Base-by-base conservation (phyloP, 768 basidiomycete species). In the Lactarius vividus region DNA sequence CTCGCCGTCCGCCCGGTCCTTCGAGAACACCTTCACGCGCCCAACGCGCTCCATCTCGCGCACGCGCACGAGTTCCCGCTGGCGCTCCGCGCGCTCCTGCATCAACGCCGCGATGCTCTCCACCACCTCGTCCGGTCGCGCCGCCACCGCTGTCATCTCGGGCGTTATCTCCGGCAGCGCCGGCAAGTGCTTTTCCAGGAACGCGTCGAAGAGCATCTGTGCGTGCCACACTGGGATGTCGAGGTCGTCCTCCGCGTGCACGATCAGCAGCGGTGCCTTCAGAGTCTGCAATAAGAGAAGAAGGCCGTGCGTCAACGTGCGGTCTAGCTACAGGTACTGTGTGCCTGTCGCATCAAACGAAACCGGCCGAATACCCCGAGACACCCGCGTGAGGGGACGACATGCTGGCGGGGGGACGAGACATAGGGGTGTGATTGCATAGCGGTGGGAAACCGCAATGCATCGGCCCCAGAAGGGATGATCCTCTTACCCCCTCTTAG, bases 161-260 rank as follows among this genome's bases (percentile, higher is more conserved):
- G 71, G 73, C 52, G 65, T 10, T 71, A 75, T 79, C n/a, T 81
- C 77, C 0, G 74, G 65, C 54, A 81, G 79, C 1, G 82, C 66
- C 2, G 79, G 72, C 15, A 93, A 79, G 61, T 83, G 76, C 1
- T 85, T 84, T 26, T 87, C 85, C 40, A 91, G 73, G 63, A 93
- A 83, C 0, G 83, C 78, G 40, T 89, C 79, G 75, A 92, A 92
- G 29, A 95, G 82, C 0, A 78, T 75, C 16, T 80, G 79, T 0
- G 92, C 87, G 72, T 95, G 92, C 2, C 81, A 78, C 67, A 85
- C 79, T 0, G 88, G 87, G 59, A 94, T 92, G 28, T 91, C 87
- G 69, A 76, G 78, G 76, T 95, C 93, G 74, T 93, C 81, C 64
- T 81, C 79, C 10, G 92, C 87, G 73, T 95, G 93, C 0, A 83